Conservation (phyloP, 1,284 basidiomycete species). For the Cutaneotrichosporon daszewskae region DNA sequence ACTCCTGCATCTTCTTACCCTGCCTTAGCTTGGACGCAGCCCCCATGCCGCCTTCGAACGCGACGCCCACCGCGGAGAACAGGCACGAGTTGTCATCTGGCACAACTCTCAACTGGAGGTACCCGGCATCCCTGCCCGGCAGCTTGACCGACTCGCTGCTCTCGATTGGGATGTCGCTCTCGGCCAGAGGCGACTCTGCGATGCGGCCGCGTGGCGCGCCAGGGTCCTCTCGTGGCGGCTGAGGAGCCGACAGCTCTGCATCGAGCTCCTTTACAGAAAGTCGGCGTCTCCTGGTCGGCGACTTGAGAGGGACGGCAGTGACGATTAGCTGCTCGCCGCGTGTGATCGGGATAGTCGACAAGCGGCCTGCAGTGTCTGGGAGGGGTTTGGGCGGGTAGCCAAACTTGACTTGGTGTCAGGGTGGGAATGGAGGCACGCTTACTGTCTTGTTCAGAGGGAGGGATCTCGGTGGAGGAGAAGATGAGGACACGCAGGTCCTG, state of each 20-base stretch:
- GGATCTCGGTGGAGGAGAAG: conserved; percentile 60
- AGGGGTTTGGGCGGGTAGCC: conserved; percentile 75
- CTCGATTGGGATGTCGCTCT: conserved; percentile 21
- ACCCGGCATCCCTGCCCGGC: conserved; percentile 50
- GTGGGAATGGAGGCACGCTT: conserved; percentile 36
- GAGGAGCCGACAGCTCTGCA: conserved; percentile 29
- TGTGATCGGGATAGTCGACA: conserved; percentile 68
- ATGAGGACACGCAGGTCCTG: conserved; percentile 68
- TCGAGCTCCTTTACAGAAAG: conserved; percentile 35
- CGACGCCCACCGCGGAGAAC: conserved; percentile 74
- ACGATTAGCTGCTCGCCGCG: conserved; percentile 79
- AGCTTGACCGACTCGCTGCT: conserved; percentile 26
- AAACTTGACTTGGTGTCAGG: conserved; percentile 59
- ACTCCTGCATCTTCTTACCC: conserved; percentile 20
- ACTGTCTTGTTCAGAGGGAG: conserved; percentile 71
- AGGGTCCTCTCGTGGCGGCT: conserved; percentile 16
- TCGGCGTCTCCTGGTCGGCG: conserved; percentile 18
- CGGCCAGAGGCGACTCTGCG: conserved; percentile 10
- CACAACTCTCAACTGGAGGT: conserved; percentile 57
- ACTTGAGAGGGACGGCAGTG: conserved; percentile 46
- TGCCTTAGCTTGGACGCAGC: conserved; percentile 48
- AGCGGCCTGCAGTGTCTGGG: conserved; percentile 62
- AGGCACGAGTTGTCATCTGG: conserved; percentile 92
- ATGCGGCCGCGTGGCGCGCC: conserved; percentile 11
- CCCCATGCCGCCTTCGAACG: conserved; percentile 72